Conservation (phyloP, 2,329 filamentous ascomycete species). For the Colletotrichum sp. region DNA sequence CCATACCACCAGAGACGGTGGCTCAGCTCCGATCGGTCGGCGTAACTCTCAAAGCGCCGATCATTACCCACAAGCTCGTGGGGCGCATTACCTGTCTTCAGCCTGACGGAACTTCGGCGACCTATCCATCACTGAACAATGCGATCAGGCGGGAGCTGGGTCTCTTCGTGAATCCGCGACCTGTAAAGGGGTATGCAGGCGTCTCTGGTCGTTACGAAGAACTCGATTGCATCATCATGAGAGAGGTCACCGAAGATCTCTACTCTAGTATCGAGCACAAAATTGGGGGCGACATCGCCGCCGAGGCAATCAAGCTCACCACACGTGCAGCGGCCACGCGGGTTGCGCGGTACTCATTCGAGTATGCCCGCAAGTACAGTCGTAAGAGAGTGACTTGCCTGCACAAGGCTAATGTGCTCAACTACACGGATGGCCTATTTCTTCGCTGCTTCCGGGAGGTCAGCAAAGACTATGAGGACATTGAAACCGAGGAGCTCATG, state of each 20-base stretch:
- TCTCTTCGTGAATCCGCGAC: background rate
- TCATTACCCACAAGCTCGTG: background rate
- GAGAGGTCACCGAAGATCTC: conserved; percentile 97
- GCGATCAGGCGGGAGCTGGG: background rate
- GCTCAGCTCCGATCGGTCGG: background rate
- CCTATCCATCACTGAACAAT: background rate
- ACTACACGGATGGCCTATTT: conserved; percentile 86
- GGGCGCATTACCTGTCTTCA: background rate
- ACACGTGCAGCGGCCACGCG: conserved; percentile 25
- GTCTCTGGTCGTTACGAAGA: background rate
- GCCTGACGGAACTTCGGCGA: background rate
- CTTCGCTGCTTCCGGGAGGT: conserved; percentile 69
- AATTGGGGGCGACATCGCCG: conserved; percentile 72
- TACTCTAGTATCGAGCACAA: conserved; percentile 91
- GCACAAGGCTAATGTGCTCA: conserved; percentile 98
- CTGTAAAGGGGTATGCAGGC: background rate
- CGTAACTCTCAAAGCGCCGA: background rate
- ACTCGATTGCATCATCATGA: conserved; percentile 94
- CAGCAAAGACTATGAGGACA: conserved; percentile 29
- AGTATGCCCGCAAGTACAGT: background rate
- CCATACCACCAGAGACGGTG: background rate
- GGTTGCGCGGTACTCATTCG: background rate
- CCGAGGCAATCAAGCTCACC: conserved; percentile 83
- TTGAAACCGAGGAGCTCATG: conserved; percentile 92
- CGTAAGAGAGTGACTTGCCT: conserved; percentile 82